Percentiles rank a stretch among this genome's conserved stretches.
phyloP scores from a whole-genome alignment of 108 stramenopile species.

The Nitzschia palea region DNA sequence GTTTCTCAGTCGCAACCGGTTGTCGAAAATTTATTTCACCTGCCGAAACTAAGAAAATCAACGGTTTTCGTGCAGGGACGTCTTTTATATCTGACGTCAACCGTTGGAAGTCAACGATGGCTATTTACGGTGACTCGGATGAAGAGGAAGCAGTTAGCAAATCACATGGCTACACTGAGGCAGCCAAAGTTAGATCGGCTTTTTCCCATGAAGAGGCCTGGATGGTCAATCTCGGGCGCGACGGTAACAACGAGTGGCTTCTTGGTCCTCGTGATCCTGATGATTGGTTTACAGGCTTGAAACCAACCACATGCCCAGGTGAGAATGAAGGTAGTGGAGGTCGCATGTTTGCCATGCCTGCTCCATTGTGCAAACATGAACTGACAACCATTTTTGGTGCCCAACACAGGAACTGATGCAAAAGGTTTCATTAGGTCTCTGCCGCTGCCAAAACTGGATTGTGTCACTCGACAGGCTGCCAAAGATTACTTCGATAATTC shows the following conservation, averaged over 20 bases:
- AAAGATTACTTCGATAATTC: slow-evolving; percentile 93
- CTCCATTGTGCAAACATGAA: too few species aligned
- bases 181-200: slow-evolving; percentile 20
- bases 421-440: slow-evolving; percentile 63
- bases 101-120: slow-evolving; percentile 52
- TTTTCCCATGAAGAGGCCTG: slow-evolving; percentile 58
- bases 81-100: slow-evolving; percentile 11
- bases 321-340: slow-evolving; percentile 5
- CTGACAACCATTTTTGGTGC: too few species aligned
- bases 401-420: slow-evolving; percentile 49
- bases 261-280: slow-evolving; percentile 52
- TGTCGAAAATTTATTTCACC: background rate
- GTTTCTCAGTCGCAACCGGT: slow-evolving; percentile 5
- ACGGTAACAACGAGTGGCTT: slow-evolving; percentile 63
- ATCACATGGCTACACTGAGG: slow-evolving; percentile 28
- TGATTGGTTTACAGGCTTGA: slow-evolving; percentile 76
- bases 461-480: slow-evolving; percentile 69
- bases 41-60: background rate
- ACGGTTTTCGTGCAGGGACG: slow-evolving; percentile 4
- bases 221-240: slow-evolving; percentile 77
- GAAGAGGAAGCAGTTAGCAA: slow-evolving; percentile 25
- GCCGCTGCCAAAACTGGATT: slow-evolving; percentile 63
- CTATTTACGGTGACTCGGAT: slow-evolving; percentile 33
- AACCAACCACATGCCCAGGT: slow-evolving; percentile 63
- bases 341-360: too few species aligned